These are phyloP conservation scores for Talaromyces funiculosus DNA, from an alignment of 2,329 filamentous ascomycete genomes.

Conservation along the genomic window DNA sequence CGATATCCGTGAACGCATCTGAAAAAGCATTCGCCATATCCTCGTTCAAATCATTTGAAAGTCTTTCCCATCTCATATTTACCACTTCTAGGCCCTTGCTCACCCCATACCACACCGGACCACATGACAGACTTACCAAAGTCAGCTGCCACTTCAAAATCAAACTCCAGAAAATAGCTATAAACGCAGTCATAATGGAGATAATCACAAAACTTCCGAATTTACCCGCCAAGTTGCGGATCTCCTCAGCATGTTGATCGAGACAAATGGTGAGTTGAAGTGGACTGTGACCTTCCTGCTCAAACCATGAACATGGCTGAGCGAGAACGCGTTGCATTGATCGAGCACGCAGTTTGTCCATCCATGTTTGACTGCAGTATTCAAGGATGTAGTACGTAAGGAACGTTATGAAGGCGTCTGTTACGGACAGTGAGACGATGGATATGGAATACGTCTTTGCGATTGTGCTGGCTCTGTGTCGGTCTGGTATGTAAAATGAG, in stretches of 20 bases:
- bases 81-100: slow-evolving; percentile 61
- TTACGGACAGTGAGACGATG: slow-evolving; percentile 61
- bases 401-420: slow-evolving; percentile 62
- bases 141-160: slow-evolving; percentile 73
- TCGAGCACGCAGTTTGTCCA: slow-evolving; percentile 62
- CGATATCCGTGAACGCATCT: slow-evolving; percentile 70
- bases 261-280: slow-evolving; percentile 63
- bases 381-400: slow-evolving; percentile 68
- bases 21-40: slow-evolving; percentile 37
- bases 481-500: slow-evolving; percentile 56
- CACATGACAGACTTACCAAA: slow-evolving; percentile 64
- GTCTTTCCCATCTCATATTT: slow-evolving; percentile 66
- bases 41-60: slow-evolving; percentile 59
- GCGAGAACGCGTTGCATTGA: slow-evolving; percentile 65
- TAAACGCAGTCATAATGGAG: slow-evolving; percentile 59
- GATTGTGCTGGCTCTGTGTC: slow-evolving; percentile 40
- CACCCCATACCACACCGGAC: slow-evolving; percentile 61
- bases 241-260: slow-evolving; percentile 79
- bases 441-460: slow-evolving; percentile 63
- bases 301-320: slow-evolving; percentile 76
- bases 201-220: slow-evolving; percentile 68
- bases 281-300: slow-evolving; percentile 59
- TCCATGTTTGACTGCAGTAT: slow-evolving; percentile 66
- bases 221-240: slow-evolving; percentile 72
- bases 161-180: slow-evolving; percentile 71